Conservation (phyloP, 176 grass and related monocot genomes). For the Aegilops longissima region DNA sequence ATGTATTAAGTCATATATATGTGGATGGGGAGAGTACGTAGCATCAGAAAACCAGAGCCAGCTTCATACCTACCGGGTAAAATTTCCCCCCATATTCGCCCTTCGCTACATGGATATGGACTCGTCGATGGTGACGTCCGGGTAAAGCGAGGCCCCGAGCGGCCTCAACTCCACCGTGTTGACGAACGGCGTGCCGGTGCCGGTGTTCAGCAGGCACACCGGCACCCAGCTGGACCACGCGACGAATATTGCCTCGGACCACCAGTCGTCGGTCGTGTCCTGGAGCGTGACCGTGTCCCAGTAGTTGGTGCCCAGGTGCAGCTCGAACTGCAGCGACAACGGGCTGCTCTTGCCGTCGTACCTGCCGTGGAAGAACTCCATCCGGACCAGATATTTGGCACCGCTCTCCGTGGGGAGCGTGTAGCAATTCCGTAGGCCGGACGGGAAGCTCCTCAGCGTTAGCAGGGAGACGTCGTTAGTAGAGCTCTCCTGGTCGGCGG, state of each 20-base stretch:
- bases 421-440: constrained; percentile 40
- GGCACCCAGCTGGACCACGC: constrained; percentile 9
- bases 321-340: background rate
- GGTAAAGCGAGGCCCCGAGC: background rate
- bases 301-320: constrained; percentile 29
- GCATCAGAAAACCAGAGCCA: too few relatives aligned
- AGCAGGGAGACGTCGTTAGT: background rate
- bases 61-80: too few relatives aligned
- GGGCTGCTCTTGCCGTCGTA: constrained; percentile 31
- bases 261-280: background rate
- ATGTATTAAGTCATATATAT: too few relatives aligned
- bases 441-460: constrained; percentile 37
- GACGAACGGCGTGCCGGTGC: constrained; percentile 39
- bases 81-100: background rate
- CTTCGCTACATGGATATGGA: background rate
- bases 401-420: constrained; percentile 15
- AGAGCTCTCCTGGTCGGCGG: background rate
- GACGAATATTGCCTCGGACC: background rate
- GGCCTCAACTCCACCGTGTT: constrained; percentile 22
- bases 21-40: too few relatives aligned
- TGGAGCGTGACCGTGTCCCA: background rate
- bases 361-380: constrained; percentile 13
- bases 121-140: background rate
- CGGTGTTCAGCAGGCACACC: constrained; percentile 49
- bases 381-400: constrained; percentile 11